A percentile compares a stretch with the other conserved stretches of the same genome.
These are phyloP conservation scores for Ophiostoma australiae DNA, from an alignment of 2,329 filamentous ascomycete species.

Conservation along the genomic window DNA sequence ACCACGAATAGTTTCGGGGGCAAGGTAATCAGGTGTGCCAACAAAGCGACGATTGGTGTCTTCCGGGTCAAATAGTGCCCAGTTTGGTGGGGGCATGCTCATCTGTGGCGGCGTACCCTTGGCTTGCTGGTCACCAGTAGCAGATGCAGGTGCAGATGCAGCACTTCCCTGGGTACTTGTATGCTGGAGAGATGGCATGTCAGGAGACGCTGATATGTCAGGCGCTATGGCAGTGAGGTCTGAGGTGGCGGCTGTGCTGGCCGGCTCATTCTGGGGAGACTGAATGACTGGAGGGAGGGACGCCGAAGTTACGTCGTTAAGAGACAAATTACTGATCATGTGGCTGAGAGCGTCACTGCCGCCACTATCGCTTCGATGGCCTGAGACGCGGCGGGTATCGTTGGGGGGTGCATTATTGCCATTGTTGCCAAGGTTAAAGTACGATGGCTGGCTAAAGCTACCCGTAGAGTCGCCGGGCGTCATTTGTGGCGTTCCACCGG, in stretches of 20 bases:
- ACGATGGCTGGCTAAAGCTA: conserved; percentile 77
- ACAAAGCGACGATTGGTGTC: conserved; percentile 92
- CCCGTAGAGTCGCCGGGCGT: conserved; percentile 65
- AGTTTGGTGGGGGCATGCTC: conserved; percentile 75
- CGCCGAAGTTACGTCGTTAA: conserved; percentile 55
- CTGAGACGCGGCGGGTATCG: conserved; percentile 67
- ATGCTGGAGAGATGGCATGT: conserved; percentile 62
- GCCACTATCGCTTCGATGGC: conserved; percentile 84
- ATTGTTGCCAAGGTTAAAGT: conserved; percentile 68
- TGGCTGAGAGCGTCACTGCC: conserved; percentile 79
- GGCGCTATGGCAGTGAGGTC: conserved; percentile 54
- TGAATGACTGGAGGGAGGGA: conserved; percentile 42
- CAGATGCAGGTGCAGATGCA: no score
- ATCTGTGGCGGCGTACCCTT: conserved; percentile 58
- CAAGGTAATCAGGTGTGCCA: conserved; percentile 93
- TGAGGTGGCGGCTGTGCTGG: conserved; percentile 35
- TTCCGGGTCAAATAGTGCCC: conserved; percentile 91
- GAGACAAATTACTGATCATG: conserved; percentile 75
- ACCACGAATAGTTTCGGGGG: conserved; percentile 93
- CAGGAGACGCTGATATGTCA: conserved; percentile 65
- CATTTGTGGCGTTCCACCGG: conserved; percentile 78
- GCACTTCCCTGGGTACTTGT: conserved; percentile 41
- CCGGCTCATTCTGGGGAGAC: conserved; percentile 64
- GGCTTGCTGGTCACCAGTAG: conserved; percentile 31
- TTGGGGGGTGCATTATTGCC: conserved; percentile 40